Base-by-base conservation (phyloP, 106 monocot genomes). In the Platanthera zijinensis region DNA sequence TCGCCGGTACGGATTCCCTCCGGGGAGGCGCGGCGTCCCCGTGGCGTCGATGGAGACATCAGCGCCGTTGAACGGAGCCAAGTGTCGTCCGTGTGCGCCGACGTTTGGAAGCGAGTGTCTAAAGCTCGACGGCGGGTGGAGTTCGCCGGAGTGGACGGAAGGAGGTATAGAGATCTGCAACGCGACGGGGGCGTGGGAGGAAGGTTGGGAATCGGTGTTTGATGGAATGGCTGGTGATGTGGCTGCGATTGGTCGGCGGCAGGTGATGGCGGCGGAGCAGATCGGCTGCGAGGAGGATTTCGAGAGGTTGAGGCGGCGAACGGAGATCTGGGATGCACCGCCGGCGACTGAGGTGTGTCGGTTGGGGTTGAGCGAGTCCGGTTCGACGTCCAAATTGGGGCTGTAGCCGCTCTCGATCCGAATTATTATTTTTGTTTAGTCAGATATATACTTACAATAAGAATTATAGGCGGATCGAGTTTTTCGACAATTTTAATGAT, bases 1-100 rank as follows among this genome's bases (percentile, higher is more conserved):
- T 72, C 84, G 96, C 14, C 82, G 45, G 63, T 93, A 96, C 78
- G 32, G 6, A 8, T 96, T 84, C 79, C 96, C 93, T 7, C 96
- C 96, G n/a, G 48, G 10, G n/a, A 48, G 73, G 67, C 80, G 73
- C 75, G 90, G 82, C 12, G 88, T 91, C 72, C 91, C 88, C 18
- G 88, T 91, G 76, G 86, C 82, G 1, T 25, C 86, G 48, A 71
- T 91, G 76, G 82, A 76, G 10, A 88, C 88, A 53, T 51, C 5
- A 2, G 83, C 84, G 8, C 82, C 78, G 76, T 50, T 91, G 52
- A 91, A 86, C 70, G 91, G 91, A 7, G 84, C 88, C n/a, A 91
- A 91, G 83, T 91, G 91, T 63, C 74, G 91, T 76, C 88, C 88
- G 67, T 91, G 88, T 78, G 13, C 39, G 19, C 46, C 82, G 46